Base-by-base conservation (phyloP, 2,329 filamentous ascomycete species). In the Akanthomyces uredinophilus region DNA sequence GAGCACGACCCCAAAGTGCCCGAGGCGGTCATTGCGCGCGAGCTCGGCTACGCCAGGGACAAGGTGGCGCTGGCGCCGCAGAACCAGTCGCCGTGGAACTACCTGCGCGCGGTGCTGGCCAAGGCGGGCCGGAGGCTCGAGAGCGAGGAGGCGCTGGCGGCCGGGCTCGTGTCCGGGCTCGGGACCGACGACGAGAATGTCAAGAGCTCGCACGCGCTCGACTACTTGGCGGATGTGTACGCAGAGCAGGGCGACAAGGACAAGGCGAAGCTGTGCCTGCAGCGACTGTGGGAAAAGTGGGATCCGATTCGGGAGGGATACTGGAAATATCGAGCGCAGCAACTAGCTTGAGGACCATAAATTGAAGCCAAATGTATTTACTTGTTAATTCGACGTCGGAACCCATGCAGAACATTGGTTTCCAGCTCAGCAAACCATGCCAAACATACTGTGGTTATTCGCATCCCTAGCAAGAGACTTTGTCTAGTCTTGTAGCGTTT, bases 1-100 rank as follows among this genome's bases (percentile, higher is more conserved):
- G 78, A 81, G 62, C 71, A 75, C 61, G 86, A 88, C 67, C 75
- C 79, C 4, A 74, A 80, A 53, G 79, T 91, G 3, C 85, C 89
- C 1, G 77, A 81, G 29, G 81, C 82, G 1, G 74, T 92, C 8
- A 77, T 95, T 50, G 85, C 92, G 65, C 80, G 89, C 39, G 95
- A 99, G 78, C 75, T 96, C 44, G 78, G 80, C 65, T 96, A 88
- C 71, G 86, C 90, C 7, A 83, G 91, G 77, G 79, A 82, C 53
- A 90, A 90, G 71, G 91, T 96, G 64, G 75, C 79, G 39, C 79
- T 89, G 65, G 92, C 93, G 46, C 95, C 95, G 51, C 93, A 98
- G 81, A 99, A 98, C 74, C 90, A 92, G 74, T 94, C 90, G 67
- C 85, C 92, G 1, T 99, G 95, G 95, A 95, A 92, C 74, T 99